phyloP scores from a whole-genome alignment of 2,329 filamentous ascomycete species.

The Phialophora expanda region DNA sequence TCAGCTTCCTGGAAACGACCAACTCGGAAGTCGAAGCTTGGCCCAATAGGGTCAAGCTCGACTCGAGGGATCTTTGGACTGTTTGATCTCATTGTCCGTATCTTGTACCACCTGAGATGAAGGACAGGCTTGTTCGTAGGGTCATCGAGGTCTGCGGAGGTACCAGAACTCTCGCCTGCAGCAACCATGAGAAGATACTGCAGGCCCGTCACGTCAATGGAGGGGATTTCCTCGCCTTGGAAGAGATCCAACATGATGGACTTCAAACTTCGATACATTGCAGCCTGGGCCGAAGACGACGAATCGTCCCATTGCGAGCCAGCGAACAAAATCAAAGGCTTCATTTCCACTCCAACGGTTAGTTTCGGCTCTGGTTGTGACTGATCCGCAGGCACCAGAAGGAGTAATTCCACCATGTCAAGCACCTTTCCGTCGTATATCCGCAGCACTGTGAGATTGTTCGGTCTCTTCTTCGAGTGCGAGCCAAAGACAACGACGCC shows the following conservation, averaged over 20 bases:
- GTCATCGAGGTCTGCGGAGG: slow-evolving; percentile 39
- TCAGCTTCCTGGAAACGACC: slow-evolving; percentile 82
- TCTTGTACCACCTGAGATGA: slow-evolving; percentile 79
- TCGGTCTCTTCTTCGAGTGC: slow-evolving; percentile 93
- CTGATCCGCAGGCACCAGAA: slow-evolving; percentile 69
- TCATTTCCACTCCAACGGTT: slow-evolving; percentile 73
- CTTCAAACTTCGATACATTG: slow-evolving; percentile 85
- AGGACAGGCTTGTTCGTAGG: slow-evolving; percentile 53
- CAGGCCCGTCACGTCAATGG: slow-evolving; percentile 92
- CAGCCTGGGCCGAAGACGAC: slow-evolving; percentile 56
- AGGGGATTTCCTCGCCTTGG: slow-evolving; percentile 76
- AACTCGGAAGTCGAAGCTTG: slow-evolving; percentile 87
- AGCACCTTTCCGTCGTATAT: slow-evolving; percentile 86
- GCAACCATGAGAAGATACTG: slow-evolving; percentile 86
- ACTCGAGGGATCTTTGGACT: slow-evolving; percentile 87
- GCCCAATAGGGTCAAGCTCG: slow-evolving; percentile 94
- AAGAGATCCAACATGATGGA: slow-evolving; percentile 89
- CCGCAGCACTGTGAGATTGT: slow-evolving; percentile 80
- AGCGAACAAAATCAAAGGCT: slow-evolving; percentile 89
- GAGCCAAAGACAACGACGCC: slow-evolving; percentile 82
- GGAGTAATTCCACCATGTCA: slow-evolving; percentile 90
- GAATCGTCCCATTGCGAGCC: slow-evolving; percentile 86
- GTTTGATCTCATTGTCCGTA: slow-evolving; percentile 77
- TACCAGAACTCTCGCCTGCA: slow-evolving; percentile 66
- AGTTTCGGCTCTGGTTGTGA: slow-evolving; percentile 69